phyloP scores from a whole-genome alignment of 345 rosid genomes.

The Crucihimalaya himalaica region DNA sequence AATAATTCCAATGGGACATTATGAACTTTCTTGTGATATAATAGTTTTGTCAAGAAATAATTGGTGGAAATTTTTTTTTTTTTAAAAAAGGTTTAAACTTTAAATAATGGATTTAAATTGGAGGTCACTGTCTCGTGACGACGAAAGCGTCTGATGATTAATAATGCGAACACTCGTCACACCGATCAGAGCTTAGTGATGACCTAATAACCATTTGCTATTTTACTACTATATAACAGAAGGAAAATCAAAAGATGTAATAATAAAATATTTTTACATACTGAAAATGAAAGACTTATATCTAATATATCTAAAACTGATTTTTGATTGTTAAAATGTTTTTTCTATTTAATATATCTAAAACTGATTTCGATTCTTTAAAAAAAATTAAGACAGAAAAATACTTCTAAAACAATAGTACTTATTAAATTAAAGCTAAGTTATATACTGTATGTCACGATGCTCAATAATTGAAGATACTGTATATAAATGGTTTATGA shows the following conservation, averaged over 20 bases:
- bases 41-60: not conserved
- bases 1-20: conserved; percentile 12
- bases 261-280: not conserved
- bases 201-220: not conserved
- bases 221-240: not conserved
- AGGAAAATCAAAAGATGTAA: not conserved
- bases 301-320: too few relatives aligned
- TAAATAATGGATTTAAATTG: conserved; percentile 20
- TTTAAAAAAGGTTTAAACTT: not conserved
- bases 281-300: not conserved
- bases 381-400: not conserved
- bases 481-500: not conserved
- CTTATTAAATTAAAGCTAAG: not conserved
- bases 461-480: conserved; percentile 30
- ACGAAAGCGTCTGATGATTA: conserved; percentile 28
- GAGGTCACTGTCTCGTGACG: conserved; percentile 39
- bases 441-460: not conserved
- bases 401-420: not conserved
- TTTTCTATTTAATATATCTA: too few relatives aligned
- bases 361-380: not conserved
- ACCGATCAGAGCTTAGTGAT: conserved; percentile 17
- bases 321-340: too few relatives aligned
- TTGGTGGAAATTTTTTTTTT: conserved; percentile 7
- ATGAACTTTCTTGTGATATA: not conserved
- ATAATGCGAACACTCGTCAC: conserved; percentile 33